A percentile compares a stretch with the other conserved stretches of the same genome.
These are phyloP conservation scores for Phyllosticta citrichinensis DNA, from an alignment of 2,329 filamentous ascomycete genomes.

Conservation along the genomic window DNA sequence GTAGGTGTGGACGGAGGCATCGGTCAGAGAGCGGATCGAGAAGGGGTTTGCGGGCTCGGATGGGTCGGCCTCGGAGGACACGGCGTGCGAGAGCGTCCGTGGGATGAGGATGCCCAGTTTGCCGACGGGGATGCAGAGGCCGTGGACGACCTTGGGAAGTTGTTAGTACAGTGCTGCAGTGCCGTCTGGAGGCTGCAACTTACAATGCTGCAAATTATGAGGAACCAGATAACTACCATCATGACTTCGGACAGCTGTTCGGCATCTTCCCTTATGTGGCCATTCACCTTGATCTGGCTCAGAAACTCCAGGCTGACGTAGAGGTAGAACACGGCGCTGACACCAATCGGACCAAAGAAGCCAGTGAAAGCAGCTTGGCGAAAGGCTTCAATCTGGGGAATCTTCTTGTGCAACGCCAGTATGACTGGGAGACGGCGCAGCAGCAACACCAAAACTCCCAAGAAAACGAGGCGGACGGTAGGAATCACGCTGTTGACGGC, in stretches of 20 bases:
- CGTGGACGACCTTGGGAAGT: conserved; percentile 49
- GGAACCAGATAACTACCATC: conserved; percentile 72
- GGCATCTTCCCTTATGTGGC: conserved; percentile 55
- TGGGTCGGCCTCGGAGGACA: conserved; percentile 16
- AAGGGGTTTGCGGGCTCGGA: conserved; percentile 21
- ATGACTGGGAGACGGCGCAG: conserved; percentile 71
- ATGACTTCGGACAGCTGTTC: conserved; percentile 54
- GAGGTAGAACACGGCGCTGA: conserved; percentile 83
- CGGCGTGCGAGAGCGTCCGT: conserved; percentile 47
- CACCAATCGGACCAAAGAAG: conserved; percentile 88
- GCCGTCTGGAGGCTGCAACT: conserved; percentile 26
- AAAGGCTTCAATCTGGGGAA: conserved; percentile 66
- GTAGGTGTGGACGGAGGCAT: conserved; percentile 17
- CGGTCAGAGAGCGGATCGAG: conserved; percentile 18
- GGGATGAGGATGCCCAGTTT: conserved; percentile 56
- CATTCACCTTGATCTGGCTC: conserved; percentile 45
- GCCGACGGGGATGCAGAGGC: conserved; percentile 67
- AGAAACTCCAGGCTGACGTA: conserved; percentile 74
- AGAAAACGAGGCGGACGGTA: conserved; percentile 58
- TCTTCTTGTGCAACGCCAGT: conserved; percentile 60
- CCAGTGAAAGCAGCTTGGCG: conserved; percentile 77
- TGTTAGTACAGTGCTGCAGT: not conserved
- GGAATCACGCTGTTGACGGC: conserved; percentile 58
- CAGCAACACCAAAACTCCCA: conserved; percentile 68
- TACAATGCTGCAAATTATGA: conserved; percentile 73